phyloP scores from a whole-genome alignment of 495 filamentous ascomycete genomes.

The Pyrenopolyporus hunteri region DNA sequence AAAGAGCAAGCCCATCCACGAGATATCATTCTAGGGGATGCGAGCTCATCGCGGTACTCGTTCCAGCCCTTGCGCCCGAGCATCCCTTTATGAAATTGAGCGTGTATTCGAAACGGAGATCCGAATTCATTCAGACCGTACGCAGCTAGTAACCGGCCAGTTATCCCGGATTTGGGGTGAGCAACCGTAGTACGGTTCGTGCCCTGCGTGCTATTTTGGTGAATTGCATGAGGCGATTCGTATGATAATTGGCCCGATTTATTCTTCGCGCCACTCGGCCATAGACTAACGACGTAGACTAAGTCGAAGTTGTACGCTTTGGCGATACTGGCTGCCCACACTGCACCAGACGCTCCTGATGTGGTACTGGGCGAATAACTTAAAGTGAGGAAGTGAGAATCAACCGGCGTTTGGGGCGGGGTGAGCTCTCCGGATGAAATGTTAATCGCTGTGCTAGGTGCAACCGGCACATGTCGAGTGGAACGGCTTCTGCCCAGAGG shows the following conservation, averaged over 20 bases:
- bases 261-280: conserved; percentile 39
- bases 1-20: conserved; percentile 50
- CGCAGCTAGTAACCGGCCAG: conserved; percentile 50
- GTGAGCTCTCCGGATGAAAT: conserved; percentile 24
- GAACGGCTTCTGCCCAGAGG: conserved; percentile 42
- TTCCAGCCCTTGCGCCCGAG: conserved; percentile 47
- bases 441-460: conserved; percentile 39
- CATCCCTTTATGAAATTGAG: conserved; percentile 46
- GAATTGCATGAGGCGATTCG: not conserved
- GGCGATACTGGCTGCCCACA: conserved; percentile 51
- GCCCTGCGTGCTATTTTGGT: not conserved
- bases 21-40: conserved; percentile 34
- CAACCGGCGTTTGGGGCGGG: conserved; percentile 26
- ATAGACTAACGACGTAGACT: conserved; percentile 52
- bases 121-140: conserved; percentile 46
- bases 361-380: conserved; percentile 16
- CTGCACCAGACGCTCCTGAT: conserved; percentile 36
- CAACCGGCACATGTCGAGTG: conserved; percentile 27
- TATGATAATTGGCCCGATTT: not conserved
- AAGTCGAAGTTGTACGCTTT: conserved; percentile 49
- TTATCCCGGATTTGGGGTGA: conserved; percentile 24
- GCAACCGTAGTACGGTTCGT: not conserved
- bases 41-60: conserved; percentile 51
- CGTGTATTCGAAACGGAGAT: conserved; percentile 48
- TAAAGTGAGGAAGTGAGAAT: conserved; percentile 30